Base-by-base conservation (phyloP, 192 early-diverging fungal species). In the Mycoemilia scoparia region DNA sequence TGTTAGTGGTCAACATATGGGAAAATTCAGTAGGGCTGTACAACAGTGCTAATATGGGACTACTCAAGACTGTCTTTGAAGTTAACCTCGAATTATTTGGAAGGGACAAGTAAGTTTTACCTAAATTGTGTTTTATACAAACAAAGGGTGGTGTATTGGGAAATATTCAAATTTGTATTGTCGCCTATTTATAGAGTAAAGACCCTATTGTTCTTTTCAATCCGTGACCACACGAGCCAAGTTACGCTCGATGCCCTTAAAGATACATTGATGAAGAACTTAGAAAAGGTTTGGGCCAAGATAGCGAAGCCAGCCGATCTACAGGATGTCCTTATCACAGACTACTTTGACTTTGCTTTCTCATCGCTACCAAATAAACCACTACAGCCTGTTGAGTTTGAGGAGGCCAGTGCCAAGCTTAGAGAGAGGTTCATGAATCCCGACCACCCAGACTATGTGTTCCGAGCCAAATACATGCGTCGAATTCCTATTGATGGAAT, bases 71-170 rank as follows among this genome's bases (percentile, higher is more conserved):
- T 4, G 95, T 99, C 0, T 79, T 99, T 57, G 95, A 99, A 40
- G 95, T 99, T 22, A 96, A 99, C 49, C 51, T 99, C 45, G 84
- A 96, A 56, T 70, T 99, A 23, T 99, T 99, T 50, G 82, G 87
- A 50, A 51, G 67, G 36, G 51, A 76, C 24, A 70, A 80, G 54
- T 73, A 77, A 58, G n/a, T n/a, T n/a, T n/a, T n/a, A n/a, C n/a
- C n/a, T n/a, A n/a, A n/a, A n/a, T n/a, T 74, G 60, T 31, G 19
- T 30, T 29, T 44, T 17, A 15, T 19, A 37, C 30, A 37, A 24
- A 5, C 5, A 37, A 7, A 2, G 7, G 7, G 26, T 4, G 30
- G 5, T 5, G 15, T 20, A 21, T 36, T 16, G 5, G 29, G 3
- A 21, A 36, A 36, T 20, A 36, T 15, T n/a, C n/a, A n/a, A n/a